phyloP scores from a whole-genome alignment of 306 rosid genomes.

The Nissolia schottii region DNA sequence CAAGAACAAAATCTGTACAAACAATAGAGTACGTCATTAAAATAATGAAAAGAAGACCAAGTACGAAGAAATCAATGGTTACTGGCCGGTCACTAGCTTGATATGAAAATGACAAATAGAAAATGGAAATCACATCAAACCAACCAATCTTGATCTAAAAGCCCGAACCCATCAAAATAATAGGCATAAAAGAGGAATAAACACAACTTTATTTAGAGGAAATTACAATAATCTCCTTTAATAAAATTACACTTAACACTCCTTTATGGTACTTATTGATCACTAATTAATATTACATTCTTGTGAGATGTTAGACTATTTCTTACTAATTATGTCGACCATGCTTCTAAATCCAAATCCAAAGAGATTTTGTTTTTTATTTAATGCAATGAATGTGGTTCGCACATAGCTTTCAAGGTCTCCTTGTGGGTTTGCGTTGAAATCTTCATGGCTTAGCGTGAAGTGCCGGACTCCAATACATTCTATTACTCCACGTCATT shows the following conservation, averaged over 20 bases:
- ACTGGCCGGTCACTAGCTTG: neutral
- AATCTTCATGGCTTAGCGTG: conserved; percentile 57
- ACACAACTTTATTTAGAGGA: conserved; percentile 17
- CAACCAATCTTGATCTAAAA: conserved; percentile 39
- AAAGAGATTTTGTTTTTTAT: conserved; percentile 19
- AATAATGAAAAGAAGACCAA: neutral
- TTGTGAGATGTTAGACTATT: no score
- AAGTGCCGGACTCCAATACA: conserved; percentile 49
- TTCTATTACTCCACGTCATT: conserved; percentile 58
- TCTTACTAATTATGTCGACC: no score
- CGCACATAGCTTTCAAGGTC: conserved; percentile 44
- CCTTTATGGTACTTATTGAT: no score
- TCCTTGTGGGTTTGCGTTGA: conserved; percentile 53
- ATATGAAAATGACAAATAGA: neutral
- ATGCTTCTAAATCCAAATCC: neutral
- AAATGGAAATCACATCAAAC: conserved; percentile 6
- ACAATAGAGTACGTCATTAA: conserved; percentile 8
- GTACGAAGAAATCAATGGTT: neutral
- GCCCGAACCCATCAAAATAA: conserved; percentile 20
- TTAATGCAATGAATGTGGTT: conserved; percentile 22
- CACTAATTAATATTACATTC: no score
- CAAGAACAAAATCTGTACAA: conserved; percentile 34
- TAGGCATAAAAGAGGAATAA: conserved; percentile 4
- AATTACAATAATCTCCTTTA: no score
- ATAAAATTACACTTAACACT: no score